A percentile compares a stretch with the other conserved stretches of the same genome.
These are phyloP conservation scores for Talaromyces sp. DNA, from an alignment of 2,329 filamentous ascomycete species.

Conservation along the genomic window DNA sequence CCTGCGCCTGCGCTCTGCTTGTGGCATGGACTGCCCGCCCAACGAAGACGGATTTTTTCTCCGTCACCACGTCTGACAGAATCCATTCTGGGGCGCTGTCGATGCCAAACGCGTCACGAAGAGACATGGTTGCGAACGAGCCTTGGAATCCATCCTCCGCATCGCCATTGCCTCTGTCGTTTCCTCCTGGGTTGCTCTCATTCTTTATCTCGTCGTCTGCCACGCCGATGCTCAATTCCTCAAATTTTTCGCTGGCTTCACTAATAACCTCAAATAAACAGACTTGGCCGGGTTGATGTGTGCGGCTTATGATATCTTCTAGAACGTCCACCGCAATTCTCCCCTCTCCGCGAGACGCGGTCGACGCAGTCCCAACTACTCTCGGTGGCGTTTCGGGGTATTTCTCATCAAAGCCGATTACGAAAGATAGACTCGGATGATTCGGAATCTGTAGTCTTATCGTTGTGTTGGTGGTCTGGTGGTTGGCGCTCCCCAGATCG, in stretches of 20 bases:
- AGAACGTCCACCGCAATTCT: constrained; percentile 65
- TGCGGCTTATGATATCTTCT: constrained; percentile 58
- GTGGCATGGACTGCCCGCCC: constrained; percentile 68
- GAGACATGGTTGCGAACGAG: constrained; percentile 20
- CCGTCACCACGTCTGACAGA: constrained; percentile 66
- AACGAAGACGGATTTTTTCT: constrained; percentile 84
- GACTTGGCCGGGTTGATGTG: constrained; percentile 69
- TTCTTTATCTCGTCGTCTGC: not conserved
- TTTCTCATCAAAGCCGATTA: constrained; percentile 60
- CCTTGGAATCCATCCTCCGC: constrained; percentile 7
- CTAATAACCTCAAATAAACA: constrained; percentile 92
- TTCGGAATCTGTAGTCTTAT: constrained; percentile 65
- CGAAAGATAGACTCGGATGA: constrained; percentile 42
- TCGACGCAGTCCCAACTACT: constrained; percentile 73
- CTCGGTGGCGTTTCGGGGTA: constrained; percentile 73
- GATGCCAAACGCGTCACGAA: constrained; percentile 25
- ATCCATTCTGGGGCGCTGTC: constrained; percentile 59
- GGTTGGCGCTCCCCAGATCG: constrained; percentile 20
- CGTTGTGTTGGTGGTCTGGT: constrained; percentile 22
- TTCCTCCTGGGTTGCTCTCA: not conserved
- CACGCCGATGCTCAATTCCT: constrained; percentile 50
- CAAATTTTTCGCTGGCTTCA: constrained; percentile 45
- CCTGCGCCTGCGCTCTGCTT: constrained; percentile 65
- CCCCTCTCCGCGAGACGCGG: constrained; percentile 67
- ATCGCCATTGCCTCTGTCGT: constrained; percentile 11